Conservation (phyloP, 768 basidiomycete genomes). For the Gymnopilus junonius region DNA sequence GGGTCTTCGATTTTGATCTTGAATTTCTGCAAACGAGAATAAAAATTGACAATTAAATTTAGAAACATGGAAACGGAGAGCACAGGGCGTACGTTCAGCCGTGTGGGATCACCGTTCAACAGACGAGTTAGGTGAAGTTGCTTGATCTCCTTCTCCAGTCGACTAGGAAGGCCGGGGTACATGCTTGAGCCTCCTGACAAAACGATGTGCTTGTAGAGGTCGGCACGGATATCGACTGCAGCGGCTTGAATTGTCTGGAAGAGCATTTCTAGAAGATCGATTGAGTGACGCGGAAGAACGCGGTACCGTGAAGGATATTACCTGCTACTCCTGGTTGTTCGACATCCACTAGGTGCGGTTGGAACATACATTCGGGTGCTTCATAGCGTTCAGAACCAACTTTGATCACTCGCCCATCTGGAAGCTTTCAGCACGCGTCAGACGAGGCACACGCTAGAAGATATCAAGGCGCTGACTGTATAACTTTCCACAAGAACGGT, state of each 20-base stretch:
- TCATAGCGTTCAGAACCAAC: constrained; percentile 98
- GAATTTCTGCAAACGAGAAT: constrained; percentile 78
- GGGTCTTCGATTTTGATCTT: constrained; percentile 99
- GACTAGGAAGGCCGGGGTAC: constrained; percentile 97
- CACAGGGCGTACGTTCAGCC: constrained; percentile 75
- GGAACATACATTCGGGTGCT: constrained; percentile 99
- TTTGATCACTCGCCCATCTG: constrained; percentile 95
- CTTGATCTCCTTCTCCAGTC: constrained; percentile 99
- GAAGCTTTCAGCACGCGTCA: constrained; percentile 57
- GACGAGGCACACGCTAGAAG: background rate
- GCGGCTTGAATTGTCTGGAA: constrained; percentile 95
- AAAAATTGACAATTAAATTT: background rate
- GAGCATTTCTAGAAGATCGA: constrained; percentile 75
- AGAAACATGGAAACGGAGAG: background rate
- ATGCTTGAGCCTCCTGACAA: constrained; percentile 98
- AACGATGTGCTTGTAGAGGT: constrained; percentile 97
- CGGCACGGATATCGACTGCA: constrained; percentile 85
- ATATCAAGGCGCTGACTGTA: constrained; percentile 61
- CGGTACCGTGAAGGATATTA: constrained; percentile 28
- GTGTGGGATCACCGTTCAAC: constrained; percentile 77
- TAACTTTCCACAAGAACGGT: constrained; percentile 96
- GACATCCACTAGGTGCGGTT: constrained; percentile 95
- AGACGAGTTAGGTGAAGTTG: constrained; percentile 96
- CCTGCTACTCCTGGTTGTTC: constrained; percentile 97
- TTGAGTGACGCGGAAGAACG: background rate